Conservation (phyloP, 2,329 filamentous ascomycete genomes). For the Tolypocladium tropicale region DNA sequence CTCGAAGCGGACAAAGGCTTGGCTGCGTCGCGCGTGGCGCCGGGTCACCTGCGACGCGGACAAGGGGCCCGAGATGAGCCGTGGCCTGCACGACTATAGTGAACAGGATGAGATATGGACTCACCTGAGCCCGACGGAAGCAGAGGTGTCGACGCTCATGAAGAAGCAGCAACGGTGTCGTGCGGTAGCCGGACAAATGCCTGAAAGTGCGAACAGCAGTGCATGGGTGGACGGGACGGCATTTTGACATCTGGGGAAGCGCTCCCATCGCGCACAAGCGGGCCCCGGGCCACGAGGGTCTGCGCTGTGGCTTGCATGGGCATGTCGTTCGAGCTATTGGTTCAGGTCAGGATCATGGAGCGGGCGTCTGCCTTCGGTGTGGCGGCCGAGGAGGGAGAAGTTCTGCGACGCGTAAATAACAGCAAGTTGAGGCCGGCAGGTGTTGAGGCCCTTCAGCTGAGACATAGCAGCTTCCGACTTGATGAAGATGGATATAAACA, state of each 20-base stretch:
- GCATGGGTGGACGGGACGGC: background rate
- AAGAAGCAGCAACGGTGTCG: background rate
- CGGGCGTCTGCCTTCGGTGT: background rate
- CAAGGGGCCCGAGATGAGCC: conserved; percentile 1
- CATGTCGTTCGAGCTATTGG: background rate
- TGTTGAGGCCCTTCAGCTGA: no score
- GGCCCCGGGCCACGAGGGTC: background rate
- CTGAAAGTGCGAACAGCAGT: background rate
- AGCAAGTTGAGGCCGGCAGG: no score
- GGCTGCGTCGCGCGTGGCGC: conserved; percentile 25
- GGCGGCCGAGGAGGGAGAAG: background rate
- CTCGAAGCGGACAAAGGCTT: conserved; percentile 34
- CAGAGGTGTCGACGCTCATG: background rate
- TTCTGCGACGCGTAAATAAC: background rate
- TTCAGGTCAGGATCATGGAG: background rate
- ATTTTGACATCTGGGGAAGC: background rate
- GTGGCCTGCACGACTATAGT: conserved; percentile 10
- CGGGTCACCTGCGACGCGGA: conserved; percentile 3
- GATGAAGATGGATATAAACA: background rate
- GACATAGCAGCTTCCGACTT: no score
- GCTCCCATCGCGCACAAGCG: no score
- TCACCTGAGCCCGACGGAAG: conserved; percentile 9
- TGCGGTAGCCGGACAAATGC: background rate
- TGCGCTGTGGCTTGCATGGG: background rate
- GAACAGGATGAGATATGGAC: conserved; percentile 13